Evolutionary conservation across 768 basidiomycete species (phyloP).

Genomic region (Tylopilus rubrobrunneus): DNA sequence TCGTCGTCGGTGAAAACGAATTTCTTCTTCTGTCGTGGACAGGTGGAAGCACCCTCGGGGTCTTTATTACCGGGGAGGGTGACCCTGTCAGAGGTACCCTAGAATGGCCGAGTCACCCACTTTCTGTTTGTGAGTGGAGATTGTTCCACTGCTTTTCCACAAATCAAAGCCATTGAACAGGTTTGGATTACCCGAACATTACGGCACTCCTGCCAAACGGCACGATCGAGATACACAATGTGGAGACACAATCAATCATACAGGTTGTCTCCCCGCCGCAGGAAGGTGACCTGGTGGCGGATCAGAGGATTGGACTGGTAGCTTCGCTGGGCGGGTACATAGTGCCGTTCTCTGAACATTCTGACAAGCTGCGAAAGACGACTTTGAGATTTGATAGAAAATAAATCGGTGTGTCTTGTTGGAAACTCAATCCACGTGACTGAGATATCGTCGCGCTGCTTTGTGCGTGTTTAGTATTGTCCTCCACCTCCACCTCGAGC

Average conservation of each 20-base stretch:
- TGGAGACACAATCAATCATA: constrained; percentile 67
- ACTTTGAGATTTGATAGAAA: constrained; percentile 26
- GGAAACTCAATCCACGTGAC: constrained; percentile 25
- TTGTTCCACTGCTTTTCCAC: neutral
- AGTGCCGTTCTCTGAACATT: constrained; percentile 40
- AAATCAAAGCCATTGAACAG: constrained; percentile 33
- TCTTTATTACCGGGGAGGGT: constrained; percentile 81
- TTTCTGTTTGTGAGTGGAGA: constrained; percentile 61
- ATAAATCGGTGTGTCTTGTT: constrained; percentile 23
- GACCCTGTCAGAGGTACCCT: constrained; percentile 90
- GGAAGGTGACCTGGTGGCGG: constrained; percentile 20
- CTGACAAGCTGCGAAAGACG: constrained; percentile 37
- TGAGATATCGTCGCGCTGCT: constrained; percentile 11
- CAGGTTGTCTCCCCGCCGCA: constrained; percentile 60
- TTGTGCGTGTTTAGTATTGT: constrained; percentile 16
- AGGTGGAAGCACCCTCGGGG: constrained; percentile 72
- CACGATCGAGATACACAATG: constrained; percentile 76
- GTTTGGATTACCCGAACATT: constrained; percentile 78
- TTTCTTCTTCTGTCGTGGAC: constrained; percentile 87
- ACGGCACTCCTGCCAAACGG: constrained; percentile 75
- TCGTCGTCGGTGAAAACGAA: constrained; percentile 71
- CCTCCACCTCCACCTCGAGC: constrained; percentile 4
- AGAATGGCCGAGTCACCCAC: constrained; percentile 79
- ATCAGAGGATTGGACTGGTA: constrained; percentile 27
- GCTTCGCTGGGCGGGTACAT: constrained; percentile 36